Evolutionary conservation across 2,329 filamentous ascomycete genomes (phyloP), one percentile per base, ranked within the genome.

Genomic region (Talaromyces pinophilus): DNA sequence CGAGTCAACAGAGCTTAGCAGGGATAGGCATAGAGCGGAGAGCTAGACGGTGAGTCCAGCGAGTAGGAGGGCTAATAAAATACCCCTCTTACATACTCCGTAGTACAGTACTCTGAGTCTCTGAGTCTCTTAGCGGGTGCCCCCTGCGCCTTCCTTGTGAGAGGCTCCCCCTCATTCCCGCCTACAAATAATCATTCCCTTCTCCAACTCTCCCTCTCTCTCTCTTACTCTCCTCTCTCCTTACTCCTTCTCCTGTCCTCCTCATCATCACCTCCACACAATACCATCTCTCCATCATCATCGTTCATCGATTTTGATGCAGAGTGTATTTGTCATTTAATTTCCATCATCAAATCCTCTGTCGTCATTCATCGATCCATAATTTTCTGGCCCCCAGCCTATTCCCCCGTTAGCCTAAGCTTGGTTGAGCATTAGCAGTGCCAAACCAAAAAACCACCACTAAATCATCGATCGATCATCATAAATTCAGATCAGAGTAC

Each of bases 301-400:
- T n/a, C 33, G 15, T 57, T 15, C 33, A 57, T 57, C 54, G n/a
- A 40, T 57, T 54, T 35, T 57, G 54, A 57, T n/a, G n/a, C 54
- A 15, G 33, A 38, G 11, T 25, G 33, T 25, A 22, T 38, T 10
- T 57, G 54, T 38, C 13, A 7, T 57, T 57, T 22, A 13, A 38
- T 57, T 57, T 17, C 5, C 30, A 35, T 55, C 54, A 22, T 25
- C 54, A 17, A 40, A 17, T 25, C 33, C 10, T 19, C 54, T 40
- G 54, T 38, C 54, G 54, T 57, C 54, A 57, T 57, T 22, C 19
- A 6, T 40, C 54, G 54, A 57, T 22, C 33, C 33, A 6, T 57
- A 57, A 1, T 57, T 57, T 57, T 38, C 54, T 57, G 54, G 54
- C 54, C 54, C 54, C 54, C 54, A 57, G 54, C 54, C 48, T 48